These are phyloP conservation scores for Colletotrichum coccodes DNA, from an alignment of 2,329 filamentous ascomycete species.

Conservation along the genomic window DNA sequence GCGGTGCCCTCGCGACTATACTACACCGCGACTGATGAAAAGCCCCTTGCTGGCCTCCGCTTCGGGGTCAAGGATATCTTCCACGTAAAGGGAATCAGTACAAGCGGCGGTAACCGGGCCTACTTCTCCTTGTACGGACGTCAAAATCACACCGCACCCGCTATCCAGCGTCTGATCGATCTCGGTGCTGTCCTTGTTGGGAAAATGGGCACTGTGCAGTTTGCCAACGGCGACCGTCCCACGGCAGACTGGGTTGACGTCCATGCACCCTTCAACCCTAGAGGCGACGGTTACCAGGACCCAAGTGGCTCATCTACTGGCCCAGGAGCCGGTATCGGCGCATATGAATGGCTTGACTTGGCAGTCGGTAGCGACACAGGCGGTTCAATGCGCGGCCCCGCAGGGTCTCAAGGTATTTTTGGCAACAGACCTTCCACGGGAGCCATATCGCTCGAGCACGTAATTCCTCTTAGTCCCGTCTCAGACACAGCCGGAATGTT, in stretches of 20 bases:
- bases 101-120: constrained; percentile 62
- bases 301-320: constrained; percentile 35
- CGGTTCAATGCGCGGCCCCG: constrained; percentile 41
- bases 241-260: constrained; percentile 55
- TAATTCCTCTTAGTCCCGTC: constrained; percentile 49
- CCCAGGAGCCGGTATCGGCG: constrained; percentile 35
- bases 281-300: constrained; percentile 40
- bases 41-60: constrained; percentile 61
- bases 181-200: constrained; percentile 62
- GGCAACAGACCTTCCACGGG: constrained; percentile 55
- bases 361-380: constrained; percentile 37
- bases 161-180: constrained; percentile 65
- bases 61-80: constrained; percentile 68
- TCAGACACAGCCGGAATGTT: constrained; percentile 19
- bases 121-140: constrained; percentile 63
- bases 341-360: constrained; percentile 39
- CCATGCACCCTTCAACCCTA: constrained; percentile 41
- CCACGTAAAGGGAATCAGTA: constrained; percentile 61
- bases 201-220: constrained; percentile 54
- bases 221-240: constrained; percentile 50
- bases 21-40: constrained; percentile 46
- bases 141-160: constrained; percentile 55
- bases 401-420: constrained; percentile 52
- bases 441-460: constrained; percentile 48
- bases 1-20: constrained; percentile 63